Base-by-base conservation (phyloP, 257 asterid genomes). In the Solanum etuberosum region DNA sequence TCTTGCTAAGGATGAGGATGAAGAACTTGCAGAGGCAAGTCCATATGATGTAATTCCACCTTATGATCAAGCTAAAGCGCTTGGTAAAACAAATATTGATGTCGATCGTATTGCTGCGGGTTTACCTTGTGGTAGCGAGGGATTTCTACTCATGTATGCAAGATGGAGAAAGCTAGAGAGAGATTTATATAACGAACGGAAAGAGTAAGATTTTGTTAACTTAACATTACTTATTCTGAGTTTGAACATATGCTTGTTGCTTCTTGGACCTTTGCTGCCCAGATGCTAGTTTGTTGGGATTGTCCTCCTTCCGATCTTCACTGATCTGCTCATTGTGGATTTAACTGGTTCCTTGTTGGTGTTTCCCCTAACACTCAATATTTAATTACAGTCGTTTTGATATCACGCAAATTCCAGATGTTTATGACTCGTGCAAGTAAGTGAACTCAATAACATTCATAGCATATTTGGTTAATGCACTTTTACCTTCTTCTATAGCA, bases 361-460 rank as follows among this genome's bases (percentile, higher is more conserved):
- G 51, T 68, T 82, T 85, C 83, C 85, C 86, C 88, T 90, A 83
- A 89, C 88, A 34, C 42, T 86, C 73, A 70, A 85, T 37, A 25
- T 85, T 78, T 85, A 61, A 85, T 88, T 91, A 91, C 97, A 97
- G 99, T 88, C 94, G 98, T 86, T 97, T 92, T 67, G 98, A 97
- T 87, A 92, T 97, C 85, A 95, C 95, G 9, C 99, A 96, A 92
- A 97, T 97, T 89, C 99, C 99, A 46, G 99, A 97, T 91, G 96
- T 97, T 88, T 96, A 97, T 54, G 99, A 97, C 92, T 97, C 99
- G 57, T 93, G 96, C 99, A 97, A 97, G 99, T 97, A 95, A 94
- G 98, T 83, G 83, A 80, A 54, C 54, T 21, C 31, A 16, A 21
- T 82, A 48, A 20, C 71, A 76, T 51, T 48, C 72, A 42, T 46